Evolutionary conservation across 371 early-diverging fungal genomes (phyloP).

Genomic region (Thermomucor indicae-seudaticae): DNA sequence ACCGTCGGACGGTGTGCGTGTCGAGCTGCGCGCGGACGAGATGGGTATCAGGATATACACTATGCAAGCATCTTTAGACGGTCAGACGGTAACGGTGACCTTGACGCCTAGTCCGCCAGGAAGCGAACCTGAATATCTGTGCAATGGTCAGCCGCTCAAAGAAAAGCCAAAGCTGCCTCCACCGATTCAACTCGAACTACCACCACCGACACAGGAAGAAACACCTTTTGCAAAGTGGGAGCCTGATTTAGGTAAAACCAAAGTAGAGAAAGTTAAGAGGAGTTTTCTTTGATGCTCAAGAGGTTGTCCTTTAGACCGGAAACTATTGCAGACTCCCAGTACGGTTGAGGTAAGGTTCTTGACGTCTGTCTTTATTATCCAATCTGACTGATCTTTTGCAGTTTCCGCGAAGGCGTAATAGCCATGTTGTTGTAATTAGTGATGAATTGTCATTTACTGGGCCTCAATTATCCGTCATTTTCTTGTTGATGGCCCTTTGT

Average conservation of each 20-base stretch:
- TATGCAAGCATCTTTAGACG: conserved; percentile 23
- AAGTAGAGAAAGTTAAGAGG: too few species aligned
- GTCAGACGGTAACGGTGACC: conserved; percentile 15
- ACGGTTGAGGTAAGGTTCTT: too few species aligned
- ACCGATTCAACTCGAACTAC: background rate
- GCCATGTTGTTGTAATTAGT: conserved; percentile 27
- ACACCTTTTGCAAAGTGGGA: background rate
- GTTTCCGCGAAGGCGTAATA: conserved; percentile 15
- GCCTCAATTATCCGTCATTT: conserved; percentile 34
- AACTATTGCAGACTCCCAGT: too few species aligned
- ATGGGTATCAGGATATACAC: conserved; percentile 41
- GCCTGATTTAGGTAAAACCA: too few species aligned
- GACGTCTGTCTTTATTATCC: background rate
- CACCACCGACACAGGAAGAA: background rate
- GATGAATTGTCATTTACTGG: conserved; percentile 45
- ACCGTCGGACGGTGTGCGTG: conserved; percentile 17
- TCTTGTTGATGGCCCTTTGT: conserved; percentile 34
- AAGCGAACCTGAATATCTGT: conserved; percentile 2
- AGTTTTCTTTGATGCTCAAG: too few species aligned
- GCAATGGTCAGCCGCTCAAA: conserved; percentile 7
- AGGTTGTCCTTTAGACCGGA: too few species aligned
- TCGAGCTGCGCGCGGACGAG: conserved; percentile 28
- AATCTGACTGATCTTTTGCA: background rate
- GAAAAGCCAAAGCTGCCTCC: too few species aligned
- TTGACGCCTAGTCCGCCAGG: conserved; percentile 23